These are phyloP conservation scores for Cylindrodendrum hubeiense DNA, from an alignment of 2,329 filamentous ascomycete species.

Conservation along the genomic window DNA sequence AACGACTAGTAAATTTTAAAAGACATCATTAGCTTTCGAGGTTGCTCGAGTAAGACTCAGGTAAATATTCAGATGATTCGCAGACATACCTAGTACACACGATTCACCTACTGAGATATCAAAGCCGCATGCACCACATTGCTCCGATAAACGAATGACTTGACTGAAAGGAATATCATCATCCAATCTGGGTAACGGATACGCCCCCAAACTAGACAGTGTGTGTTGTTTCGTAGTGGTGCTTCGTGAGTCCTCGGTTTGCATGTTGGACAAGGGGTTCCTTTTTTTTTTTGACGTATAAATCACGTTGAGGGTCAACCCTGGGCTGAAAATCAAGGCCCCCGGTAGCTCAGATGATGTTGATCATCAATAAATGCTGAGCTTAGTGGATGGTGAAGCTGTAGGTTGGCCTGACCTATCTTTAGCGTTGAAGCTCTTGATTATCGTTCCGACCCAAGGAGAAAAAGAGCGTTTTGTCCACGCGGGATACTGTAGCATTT, in stretches of 20 bases:
- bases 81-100: not conserved
- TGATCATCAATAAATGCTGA: too few relatives aligned
- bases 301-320: too few relatives aligned
- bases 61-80: not conserved
- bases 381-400: too few relatives aligned
- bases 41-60: not conserved
- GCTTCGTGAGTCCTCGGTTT: not conserved
- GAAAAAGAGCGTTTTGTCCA: too few relatives aligned
- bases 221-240: not conserved
- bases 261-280: too few relatives aligned
- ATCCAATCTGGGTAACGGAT: not conserved
- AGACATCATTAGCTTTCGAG: not conserved
- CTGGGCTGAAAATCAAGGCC: too few relatives aligned
- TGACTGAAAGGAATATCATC: not conserved
- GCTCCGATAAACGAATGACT: not conserved
- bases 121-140: not conserved
- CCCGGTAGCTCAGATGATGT: too few relatives aligned
- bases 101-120: not conserved
- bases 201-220: not conserved
- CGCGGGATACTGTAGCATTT: too few relatives aligned
- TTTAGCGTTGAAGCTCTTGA: too few relatives aligned
- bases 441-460: too few relatives aligned
- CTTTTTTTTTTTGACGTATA: too few relatives aligned
- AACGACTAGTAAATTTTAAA: not conserved
- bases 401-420: too few relatives aligned